Conservation (phyloP, 305 asterid genomes). For the Salvia sclarea region DNA sequence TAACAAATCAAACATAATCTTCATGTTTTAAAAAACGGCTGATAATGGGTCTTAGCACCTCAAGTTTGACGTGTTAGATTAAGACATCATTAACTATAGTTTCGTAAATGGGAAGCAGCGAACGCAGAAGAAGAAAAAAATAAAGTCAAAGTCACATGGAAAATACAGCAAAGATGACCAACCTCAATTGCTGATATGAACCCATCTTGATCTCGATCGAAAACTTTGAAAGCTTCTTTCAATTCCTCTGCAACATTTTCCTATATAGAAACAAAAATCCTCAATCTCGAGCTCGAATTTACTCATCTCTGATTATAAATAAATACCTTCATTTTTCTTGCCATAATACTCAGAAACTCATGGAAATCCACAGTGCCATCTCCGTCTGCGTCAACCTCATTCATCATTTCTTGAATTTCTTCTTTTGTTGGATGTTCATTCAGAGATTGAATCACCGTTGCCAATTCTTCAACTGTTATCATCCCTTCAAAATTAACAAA, state of each 20-base stretch:
- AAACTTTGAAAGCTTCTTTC: constrained; percentile 88
- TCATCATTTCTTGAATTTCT: constrained; percentile 74
- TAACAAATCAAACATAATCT: not conserved
- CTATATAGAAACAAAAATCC: constrained; percentile 33
- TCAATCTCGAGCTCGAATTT: not conserved
- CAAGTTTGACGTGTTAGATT: constrained; percentile 25
- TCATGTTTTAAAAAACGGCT: not conserved
- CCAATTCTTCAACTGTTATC: constrained; percentile 68
- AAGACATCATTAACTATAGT: not conserved
- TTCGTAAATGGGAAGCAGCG: not conserved
- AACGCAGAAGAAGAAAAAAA: not conserved
- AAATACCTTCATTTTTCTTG: constrained; percentile 65
- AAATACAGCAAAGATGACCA: constrained; percentile 26
- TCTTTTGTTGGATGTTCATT: constrained; percentile 72
- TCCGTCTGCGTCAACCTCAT: constrained; percentile 69
- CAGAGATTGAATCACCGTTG: constrained; percentile 61
- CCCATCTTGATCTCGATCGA: constrained; percentile 91
- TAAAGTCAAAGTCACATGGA: constrained; percentile 1
- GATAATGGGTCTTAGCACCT: not conserved
- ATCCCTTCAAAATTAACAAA: constrained; percentile 42
- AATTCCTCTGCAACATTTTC: constrained; percentile 71
- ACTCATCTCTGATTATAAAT: not conserved
- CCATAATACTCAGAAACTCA: constrained; percentile 73
- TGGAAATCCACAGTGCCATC: constrained; percentile 66
- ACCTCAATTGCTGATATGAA: constrained; percentile 83